A percentile compares a stretch with the other conserved stretches of the same genome.
phyloP scores from a whole-genome alignment of 331 rosid species.

The Malus hybrid region DNA sequence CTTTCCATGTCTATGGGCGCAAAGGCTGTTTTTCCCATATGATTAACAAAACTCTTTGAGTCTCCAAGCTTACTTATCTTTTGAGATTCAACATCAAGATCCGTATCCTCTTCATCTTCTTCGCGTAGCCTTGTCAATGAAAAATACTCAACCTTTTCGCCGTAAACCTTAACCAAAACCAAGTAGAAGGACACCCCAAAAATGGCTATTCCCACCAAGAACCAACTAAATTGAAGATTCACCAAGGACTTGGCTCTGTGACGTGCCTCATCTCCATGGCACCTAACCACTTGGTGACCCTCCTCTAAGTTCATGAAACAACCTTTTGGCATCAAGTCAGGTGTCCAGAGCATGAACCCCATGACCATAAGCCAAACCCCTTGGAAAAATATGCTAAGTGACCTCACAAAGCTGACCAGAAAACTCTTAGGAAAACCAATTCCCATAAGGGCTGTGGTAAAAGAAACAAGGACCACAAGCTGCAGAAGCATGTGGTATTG shows the following conservation, averaged over 20 bases:
- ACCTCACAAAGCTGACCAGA: constrained; percentile 59
- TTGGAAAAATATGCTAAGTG: constrained; percentile 51
- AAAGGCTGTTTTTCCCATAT: background rate
- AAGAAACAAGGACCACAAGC: constrained; percentile 34
- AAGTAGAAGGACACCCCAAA: constrained; percentile 44
- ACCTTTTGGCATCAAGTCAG: constrained; percentile 45
- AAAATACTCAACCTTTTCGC: constrained; percentile 34
- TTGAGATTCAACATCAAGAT: constrained; percentile 39
- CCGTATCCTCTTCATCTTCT: constrained; percentile 27
- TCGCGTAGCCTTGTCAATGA: constrained; percentile 26
- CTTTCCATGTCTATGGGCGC: constrained; percentile 9
- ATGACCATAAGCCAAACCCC: constrained; percentile 63
- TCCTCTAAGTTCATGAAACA: constrained; percentile 48
- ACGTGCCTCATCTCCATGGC: constrained; percentile 37
- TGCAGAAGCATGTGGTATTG: constrained; percentile 71
- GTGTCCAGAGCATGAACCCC: constrained; percentile 73
- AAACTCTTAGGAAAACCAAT: constrained; percentile 50
- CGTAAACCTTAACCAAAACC: constrained; percentile 26
- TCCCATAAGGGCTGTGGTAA: constrained; percentile 50
- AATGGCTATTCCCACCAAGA: constrained; percentile 34
- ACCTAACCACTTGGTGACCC: constrained; percentile 39
- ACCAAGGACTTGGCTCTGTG: constrained; percentile 56
- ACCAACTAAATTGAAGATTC: constrained; percentile 67
- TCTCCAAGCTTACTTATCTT: constrained; percentile 17
- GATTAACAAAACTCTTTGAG: constrained; percentile 4